Base-by-base conservation (phyloP, 805 yeast species). In the Candida maesae region DNA sequence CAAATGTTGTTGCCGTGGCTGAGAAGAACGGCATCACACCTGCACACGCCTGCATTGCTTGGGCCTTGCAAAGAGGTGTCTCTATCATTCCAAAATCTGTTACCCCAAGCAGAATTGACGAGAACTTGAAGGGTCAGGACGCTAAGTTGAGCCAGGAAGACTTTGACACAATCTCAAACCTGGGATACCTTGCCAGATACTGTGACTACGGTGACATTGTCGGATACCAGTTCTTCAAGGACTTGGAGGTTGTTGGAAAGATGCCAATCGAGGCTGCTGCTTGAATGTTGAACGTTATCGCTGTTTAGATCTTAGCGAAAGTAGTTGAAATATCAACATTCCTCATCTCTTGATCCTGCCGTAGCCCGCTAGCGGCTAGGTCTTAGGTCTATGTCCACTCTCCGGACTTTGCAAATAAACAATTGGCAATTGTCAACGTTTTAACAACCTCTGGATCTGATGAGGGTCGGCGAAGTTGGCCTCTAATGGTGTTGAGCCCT, bases 21-120 rank as follows among this genome's bases (percentile, higher is more conserved):
- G 57, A 70, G 33, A 71, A 68, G 45, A 56, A 64, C 44, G 55
- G 55, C 8, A 67, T 65, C 28, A 54, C 70, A 10, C 71, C 81
- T 6, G 82, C 81, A 10, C 72, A 73, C 41, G 53, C 78, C 15
- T 60, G 76, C 30, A 63, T 79, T 42, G 73, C 81, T 16, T 80
- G 85, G 87, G 78, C 74, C 24, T 60, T 75, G 17, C 63, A 68
- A 51, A 75, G 84, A 62, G 78, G 74, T 23, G 65, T 73, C 23
- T 74, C 77, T 27, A 76, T 76, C 14, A 59, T 74, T 39, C 78
- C 79, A 41, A 74, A 74, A 53, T 70, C 77, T 18, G 68, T 69
- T 16, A 68, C 67, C 33, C 65, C 68, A 10, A 42, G 52, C 4
- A 68, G 79, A 66, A 66, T 74, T 41, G 63, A 53, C 6, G 58